phyloP scores from a whole-genome alignment of 2,329 filamentous ascomycete genomes.

The Fusarium oxysporum region DNA sequence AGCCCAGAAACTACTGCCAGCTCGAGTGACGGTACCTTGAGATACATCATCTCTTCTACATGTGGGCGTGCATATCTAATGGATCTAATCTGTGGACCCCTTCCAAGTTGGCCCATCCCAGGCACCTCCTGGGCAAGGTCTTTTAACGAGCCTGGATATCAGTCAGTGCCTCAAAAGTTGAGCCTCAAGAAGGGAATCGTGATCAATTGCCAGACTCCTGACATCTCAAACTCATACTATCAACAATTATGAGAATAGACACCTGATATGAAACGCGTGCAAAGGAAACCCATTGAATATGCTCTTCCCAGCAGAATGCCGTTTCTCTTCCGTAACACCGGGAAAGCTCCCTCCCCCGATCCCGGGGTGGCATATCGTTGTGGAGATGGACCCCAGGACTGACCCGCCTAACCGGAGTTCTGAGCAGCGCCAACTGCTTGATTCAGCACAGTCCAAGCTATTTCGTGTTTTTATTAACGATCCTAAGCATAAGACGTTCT shows the following conservation, averaged over 20 bases:
- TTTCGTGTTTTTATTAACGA: slow-evolving; percentile 17
- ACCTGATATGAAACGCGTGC: neutral
- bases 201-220: neutral
- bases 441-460: slow-evolving; percentile 24
- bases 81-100: slow-evolving; percentile 37
- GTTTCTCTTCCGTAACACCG: slow-evolving; percentile 35
- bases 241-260: neutral
- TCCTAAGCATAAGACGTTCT: slow-evolving; percentile 11
- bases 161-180: slow-evolving; percentile 7
- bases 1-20: slow-evolving; percentile 13
- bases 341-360: slow-evolving; percentile 37
- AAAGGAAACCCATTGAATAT: neutral
- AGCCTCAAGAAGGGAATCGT: slow-evolving; percentile 13
- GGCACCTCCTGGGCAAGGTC: slow-evolving; percentile 20
- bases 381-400: slow-evolving; percentile 31
- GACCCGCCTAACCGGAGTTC: slow-evolving; percentile 43
- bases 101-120: slow-evolving; percentile 26
- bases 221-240: neutral
- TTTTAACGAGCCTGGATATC: slow-evolving; percentile 20
- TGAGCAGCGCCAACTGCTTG: slow-evolving; percentile 35
- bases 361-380: slow-evolving; percentile 38
- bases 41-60: slow-evolving; percentile 11
- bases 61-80: slow-evolving; percentile 9
- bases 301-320: slow-evolving; percentile 4
- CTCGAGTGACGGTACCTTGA: slow-evolving; percentile 17